Conservation (phyloP, 441 rosid species). For the Biscutella laevigata region DNA sequence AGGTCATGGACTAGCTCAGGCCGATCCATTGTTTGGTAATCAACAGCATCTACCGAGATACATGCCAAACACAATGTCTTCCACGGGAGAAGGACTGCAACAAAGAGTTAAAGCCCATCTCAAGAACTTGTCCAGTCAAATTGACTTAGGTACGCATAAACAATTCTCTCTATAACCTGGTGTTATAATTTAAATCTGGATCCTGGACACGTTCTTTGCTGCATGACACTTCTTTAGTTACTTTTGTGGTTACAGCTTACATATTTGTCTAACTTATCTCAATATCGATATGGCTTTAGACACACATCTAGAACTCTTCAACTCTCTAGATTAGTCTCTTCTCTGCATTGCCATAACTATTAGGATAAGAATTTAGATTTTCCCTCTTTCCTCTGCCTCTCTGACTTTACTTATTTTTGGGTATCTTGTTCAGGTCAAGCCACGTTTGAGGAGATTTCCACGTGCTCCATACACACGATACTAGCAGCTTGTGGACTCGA, state of each 20-base stretch:
- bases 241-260: too few relatives aligned
- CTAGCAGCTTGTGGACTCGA: slow-evolving; percentile 86
- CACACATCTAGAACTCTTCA: too few relatives aligned
- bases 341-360: background rate
- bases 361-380: background rate
- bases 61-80: slow-evolving; percentile 35
- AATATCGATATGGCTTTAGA: too few relatives aligned
- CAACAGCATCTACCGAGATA: slow-evolving; percentile 39
- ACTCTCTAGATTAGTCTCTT: background rate
- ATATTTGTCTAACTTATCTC: too few relatives aligned
- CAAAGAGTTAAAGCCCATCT: slow-evolving; percentile 63
- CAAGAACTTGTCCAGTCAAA: slow-evolving; percentile 54
- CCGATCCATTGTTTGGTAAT: slow-evolving; percentile 27
- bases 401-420: background rate
- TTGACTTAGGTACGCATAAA: slow-evolving; percentile 50
- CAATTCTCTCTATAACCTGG: too few relatives aligned
- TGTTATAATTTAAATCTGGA: too few relatives aligned
- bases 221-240: too few relatives aligned
- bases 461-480: slow-evolving; percentile 66
- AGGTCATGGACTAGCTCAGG: slow-evolving; percentile 45
- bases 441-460: slow-evolving; percentile 56
- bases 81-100: slow-evolving; percentile 58
- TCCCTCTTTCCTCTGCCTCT: background rate
- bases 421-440: slow-evolving; percentile 42
- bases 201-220: too few relatives aligned